Base-by-base conservation (phyloP, 805 yeast species). In the Starmerella davenportii region DNA sequence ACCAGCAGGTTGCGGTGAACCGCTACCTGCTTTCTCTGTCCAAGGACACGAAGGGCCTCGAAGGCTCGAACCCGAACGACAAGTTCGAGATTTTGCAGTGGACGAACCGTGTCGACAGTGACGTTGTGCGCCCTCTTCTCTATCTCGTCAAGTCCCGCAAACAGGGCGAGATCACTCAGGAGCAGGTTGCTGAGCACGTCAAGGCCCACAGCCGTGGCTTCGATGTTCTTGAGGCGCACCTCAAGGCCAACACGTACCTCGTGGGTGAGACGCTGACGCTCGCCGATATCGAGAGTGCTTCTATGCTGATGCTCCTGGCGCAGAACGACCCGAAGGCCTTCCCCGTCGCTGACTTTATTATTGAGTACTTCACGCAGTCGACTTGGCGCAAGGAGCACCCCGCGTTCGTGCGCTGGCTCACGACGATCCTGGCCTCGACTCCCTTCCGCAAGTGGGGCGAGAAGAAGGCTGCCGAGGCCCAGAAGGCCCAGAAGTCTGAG, bases 121-220 rank as follows among this genome's bases (percentile, higher is more conserved):
- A 85, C 53, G 51, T 78, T 41, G 55, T 76, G 45, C 51, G 63
- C 36, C 52, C 60, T 42, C 51, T 66, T 40, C 67, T 67, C 43
- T 52, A 48, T 32, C 70, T 71, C 44, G 70, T 79, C 60, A 55
- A 57, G 43, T 77, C 80, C 47, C 55, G 77, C 41, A 53, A 60
- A 38, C 93, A 92, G 53, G 61, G 56, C 40, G 58, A 49, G 40
- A 80, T 72, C 76, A 76, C 79, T 76, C 79, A 79, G 73, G 76
- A 76, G 65, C 41, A 38, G 44, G 69, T 71, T 44, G 77, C 75
- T 43, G 68, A 64, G 33, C 62, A 62, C 34, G 66, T 64, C 36
- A 58, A 65, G 39, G 57, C 63, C 44, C 51, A 57, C 30, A 30
- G 21, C 17, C 38, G 36, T 14, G 43, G 39, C 34, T 39, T 41